A percentile compares a stretch with the other conserved stretches of the same genome.
Conservation (phyloP, 2,329 filamentous ascomycete species). For the Bipolaris victoriae region DNA sequence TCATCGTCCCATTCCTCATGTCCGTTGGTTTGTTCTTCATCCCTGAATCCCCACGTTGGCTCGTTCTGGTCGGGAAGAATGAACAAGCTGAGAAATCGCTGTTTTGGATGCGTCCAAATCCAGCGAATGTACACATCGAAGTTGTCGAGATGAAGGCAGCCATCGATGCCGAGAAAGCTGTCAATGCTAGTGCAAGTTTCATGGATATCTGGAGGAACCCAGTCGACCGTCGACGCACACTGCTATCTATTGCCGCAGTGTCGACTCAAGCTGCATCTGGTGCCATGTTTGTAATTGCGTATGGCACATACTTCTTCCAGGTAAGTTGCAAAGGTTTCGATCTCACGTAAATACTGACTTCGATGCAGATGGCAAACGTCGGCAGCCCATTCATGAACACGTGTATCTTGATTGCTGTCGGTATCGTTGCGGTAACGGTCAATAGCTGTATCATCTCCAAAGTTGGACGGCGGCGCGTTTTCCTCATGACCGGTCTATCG, state of each 20-base stretch:
- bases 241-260: slow-evolving; percentile 57
- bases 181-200: slow-evolving; percentile 59
- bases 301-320: slow-evolving; percentile 44
- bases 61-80: slow-evolving; percentile 29
- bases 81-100: slow-evolving; percentile 30
- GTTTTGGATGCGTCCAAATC: slow-evolving; percentile 38
- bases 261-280: slow-evolving; percentile 61
- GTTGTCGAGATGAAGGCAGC: slow-evolving; percentile 37
- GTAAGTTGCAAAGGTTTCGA: not conserved
- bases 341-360: not conserved
- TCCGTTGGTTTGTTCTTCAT: slow-evolving; percentile 49
- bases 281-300: slow-evolving; percentile 56
- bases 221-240: slow-evolving; percentile 59
- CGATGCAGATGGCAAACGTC: slow-evolving; percentile 34
- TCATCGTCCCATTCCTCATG: slow-evolving; percentile 58
- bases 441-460: slow-evolving; percentile 61
- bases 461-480: slow-evolving; percentile 60
- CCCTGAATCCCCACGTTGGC: slow-evolving; percentile 55
- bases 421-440: slow-evolving; percentile 60
- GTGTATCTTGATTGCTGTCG: slow-evolving; percentile 62
- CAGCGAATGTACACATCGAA: slow-evolving; percentile 27
- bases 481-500: slow-evolving; percentile 59
- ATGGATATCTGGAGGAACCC: slow-evolving; percentile 60
- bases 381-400: slow-evolving; percentile 60
- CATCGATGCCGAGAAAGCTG: slow-evolving; percentile 43